These are phyloP conservation scores for Ramichloridium luteum DNA, from an alignment of 2,329 filamentous ascomycete species.

Conservation along the genomic window DNA sequence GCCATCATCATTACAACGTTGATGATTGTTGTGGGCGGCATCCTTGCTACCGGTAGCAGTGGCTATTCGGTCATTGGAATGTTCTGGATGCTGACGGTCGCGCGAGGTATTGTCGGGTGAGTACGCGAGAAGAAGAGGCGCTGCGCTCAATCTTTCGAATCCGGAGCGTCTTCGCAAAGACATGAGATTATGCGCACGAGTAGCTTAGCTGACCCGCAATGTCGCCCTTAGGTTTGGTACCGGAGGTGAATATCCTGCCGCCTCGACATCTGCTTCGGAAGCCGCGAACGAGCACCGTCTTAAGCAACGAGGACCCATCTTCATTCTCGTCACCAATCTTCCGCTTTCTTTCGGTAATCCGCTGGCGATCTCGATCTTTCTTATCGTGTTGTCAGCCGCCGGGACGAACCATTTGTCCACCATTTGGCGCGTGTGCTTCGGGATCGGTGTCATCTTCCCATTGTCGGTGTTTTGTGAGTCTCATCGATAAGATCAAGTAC, in stretches of 20 bases:
- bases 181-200: background rate
- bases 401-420: no score
- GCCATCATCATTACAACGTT: slow-evolving; percentile 24
- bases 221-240: slow-evolving; percentile 39
- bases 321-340: slow-evolving; percentile 13
- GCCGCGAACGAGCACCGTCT: slow-evolving; percentile 1
- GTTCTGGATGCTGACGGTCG: slow-evolving; percentile 42
- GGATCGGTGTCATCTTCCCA: slow-evolving; percentile 39
- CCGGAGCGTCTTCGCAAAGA: no score
- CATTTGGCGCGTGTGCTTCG: no score
- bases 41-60: no score
- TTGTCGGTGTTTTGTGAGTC: slow-evolving; percentile 43
- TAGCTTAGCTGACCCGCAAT: no score
- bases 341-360: slow-evolving; percentile 10
- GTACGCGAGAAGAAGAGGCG: no score
- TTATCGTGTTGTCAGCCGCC: no score
- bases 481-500: background rate
- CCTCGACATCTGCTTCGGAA: slow-evolving; percentile 31
- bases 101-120: slow-evolving; percentile 35
- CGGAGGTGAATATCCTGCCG: slow-evolving; percentile 39
- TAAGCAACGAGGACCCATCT: slow-evolving; percentile 6
- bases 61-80: slow-evolving; percentile 34
- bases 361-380: slow-evolving; percentile 5
- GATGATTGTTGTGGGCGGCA: no score
- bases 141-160: slow-evolving; percentile 4